These are phyloP conservation scores for Plantago rigida DNA, from an alignment of 305 asterid genomes.

Conservation along the genomic window DNA sequence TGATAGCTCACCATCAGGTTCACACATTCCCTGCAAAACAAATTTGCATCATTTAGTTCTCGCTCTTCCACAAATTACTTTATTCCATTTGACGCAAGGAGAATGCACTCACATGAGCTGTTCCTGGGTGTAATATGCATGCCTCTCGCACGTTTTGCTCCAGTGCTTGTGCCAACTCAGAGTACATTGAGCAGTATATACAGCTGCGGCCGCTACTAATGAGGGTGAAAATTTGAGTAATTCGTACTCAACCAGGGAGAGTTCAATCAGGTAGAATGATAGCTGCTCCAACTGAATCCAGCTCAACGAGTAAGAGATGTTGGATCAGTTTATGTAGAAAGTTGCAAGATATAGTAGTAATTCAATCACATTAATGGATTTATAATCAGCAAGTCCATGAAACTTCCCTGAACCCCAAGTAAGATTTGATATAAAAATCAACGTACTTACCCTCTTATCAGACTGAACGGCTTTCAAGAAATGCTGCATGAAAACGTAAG, in stretches of 20 bases:
- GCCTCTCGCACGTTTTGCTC: slow-evolving; percentile 52
- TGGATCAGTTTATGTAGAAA: background rate
- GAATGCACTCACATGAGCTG: slow-evolving; percentile 53
- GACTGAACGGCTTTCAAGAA: slow-evolving; percentile 74
- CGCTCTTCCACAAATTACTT: background rate
- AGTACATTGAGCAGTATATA: slow-evolving; percentile 48
- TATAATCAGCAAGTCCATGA: background rate
- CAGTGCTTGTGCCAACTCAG: slow-evolving; percentile 38
- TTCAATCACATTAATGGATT: background rate
- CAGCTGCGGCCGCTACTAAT: slow-evolving; percentile 62
- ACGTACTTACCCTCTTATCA: slow-evolving; percentile 37
- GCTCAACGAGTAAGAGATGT: background rate
- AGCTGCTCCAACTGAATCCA: slow-evolving; percentile 48
- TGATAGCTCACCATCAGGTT: slow-evolving; percentile 58
- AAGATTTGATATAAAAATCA: too few relatives aligned
- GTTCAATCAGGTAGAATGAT: slow-evolving; percentile 60
- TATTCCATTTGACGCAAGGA: background rate
- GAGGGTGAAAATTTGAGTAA: slow-evolving; percentile 74
- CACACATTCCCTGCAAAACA: slow-evolving; percentile 58
- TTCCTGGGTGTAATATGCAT: slow-evolving; percentile 42
- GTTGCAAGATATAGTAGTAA: background rate
- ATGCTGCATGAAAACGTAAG: slow-evolving; percentile 71
- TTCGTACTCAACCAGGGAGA: slow-evolving; percentile 63
- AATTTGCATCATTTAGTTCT: background rate
- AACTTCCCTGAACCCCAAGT: background rate